Conservation (phyloP, 2,329 filamentous ascomycete genomes). For the Colletotrichum truncatum region DNA sequence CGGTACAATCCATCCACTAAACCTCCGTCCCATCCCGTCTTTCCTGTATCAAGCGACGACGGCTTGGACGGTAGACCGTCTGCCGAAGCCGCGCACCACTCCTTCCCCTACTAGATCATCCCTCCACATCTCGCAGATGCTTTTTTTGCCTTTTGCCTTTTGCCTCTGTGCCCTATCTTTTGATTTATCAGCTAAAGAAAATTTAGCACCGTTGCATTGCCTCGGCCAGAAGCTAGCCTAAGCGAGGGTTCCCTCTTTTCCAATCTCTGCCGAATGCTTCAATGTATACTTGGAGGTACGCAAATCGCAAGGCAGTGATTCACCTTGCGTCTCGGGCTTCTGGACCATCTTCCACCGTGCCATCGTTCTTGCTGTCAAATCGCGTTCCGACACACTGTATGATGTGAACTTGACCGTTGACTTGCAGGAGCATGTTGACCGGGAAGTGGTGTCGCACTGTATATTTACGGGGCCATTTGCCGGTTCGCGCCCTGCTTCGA, state of each 20-base stretch:
- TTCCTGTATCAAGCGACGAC: not conserved
- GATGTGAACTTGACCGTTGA: not conserved
- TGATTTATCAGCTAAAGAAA: slow-evolving; percentile 23
- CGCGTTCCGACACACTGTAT: slow-evolving; percentile 6
- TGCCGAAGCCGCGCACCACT: slow-evolving; percentile 14
- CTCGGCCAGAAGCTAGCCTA: too few species aligned
- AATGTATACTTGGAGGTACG: too few species aligned
- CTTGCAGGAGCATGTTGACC: not conserved
- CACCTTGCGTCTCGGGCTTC: not conserved
- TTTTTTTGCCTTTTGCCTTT: not conserved
- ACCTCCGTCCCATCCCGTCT: slow-evolving; percentile 22
- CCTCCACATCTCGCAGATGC: not conserved
- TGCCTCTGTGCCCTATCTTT: slow-evolving; percentile 14
- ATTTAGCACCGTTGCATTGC: not conserved
- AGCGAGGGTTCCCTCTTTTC: too few species aligned
- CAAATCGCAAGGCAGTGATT: too few species aligned
- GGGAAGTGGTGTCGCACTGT: slow-evolving; percentile 5
- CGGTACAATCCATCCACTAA: not conserved
- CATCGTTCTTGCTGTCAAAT: not conserved
- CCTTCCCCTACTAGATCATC: not conserved
- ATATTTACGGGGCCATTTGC: not conserved
- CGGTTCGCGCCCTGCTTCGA: not conserved
- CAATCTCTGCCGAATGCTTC: too few species aligned
- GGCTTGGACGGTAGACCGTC: slow-evolving; percentile 7
- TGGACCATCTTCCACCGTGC: not conserved